Conservation (phyloP, 805 yeast species). For the Suhomyces canberraensis region DNA sequence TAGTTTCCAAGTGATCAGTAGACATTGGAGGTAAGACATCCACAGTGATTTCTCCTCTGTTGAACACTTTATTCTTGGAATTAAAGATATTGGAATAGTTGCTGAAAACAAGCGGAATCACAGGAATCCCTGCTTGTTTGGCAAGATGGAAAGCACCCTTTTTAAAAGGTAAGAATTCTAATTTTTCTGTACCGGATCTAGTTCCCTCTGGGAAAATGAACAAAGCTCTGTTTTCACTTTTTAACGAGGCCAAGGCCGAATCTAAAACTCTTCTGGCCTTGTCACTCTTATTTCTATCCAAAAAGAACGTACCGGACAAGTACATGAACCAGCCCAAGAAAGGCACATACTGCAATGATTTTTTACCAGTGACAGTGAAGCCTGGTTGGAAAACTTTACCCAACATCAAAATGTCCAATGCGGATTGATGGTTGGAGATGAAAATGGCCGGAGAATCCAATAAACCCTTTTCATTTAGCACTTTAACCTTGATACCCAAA, state of each 20-base stretch:
- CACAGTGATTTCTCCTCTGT: conserved; percentile 70
- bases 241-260: conserved; percentile 61
- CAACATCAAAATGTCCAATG: conserved; percentile 75
- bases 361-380: conserved; percentile 90
- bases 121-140: conserved; percentile 83
- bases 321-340: conserved; percentile 97
- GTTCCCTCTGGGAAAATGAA: conserved; percentile 98
- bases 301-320: conserved; percentile 83
- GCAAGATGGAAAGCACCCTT: conserved; percentile 99
- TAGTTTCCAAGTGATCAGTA: conserved; percentile 60
- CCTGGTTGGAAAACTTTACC: conserved; percentile 85
- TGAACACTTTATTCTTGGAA: conserved; percentile 59
- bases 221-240: conserved; percentile 63
- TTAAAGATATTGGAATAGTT: conserved; percentile 77
- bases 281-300: conserved; percentile 76
- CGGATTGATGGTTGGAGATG: conserved; percentile 88
- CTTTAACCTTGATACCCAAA: conserved; percentile 66
- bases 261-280: conserved; percentile 75
- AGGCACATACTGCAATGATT: conserved; percentile 78
- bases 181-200: conserved; percentile 69
- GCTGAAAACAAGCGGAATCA: conserved; percentile 83
- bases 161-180: conserved; percentile 81
- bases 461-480: conserved; percentile 64
- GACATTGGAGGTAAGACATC: conserved; percentile 79
- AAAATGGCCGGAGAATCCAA: conserved; percentile 65